Percentiles rank a stretch among this genome's conserved stretches.
Evolutionary conservation across 805 yeast genomes (phyloP).

Genomic region (Candida maltosa): DNA sequence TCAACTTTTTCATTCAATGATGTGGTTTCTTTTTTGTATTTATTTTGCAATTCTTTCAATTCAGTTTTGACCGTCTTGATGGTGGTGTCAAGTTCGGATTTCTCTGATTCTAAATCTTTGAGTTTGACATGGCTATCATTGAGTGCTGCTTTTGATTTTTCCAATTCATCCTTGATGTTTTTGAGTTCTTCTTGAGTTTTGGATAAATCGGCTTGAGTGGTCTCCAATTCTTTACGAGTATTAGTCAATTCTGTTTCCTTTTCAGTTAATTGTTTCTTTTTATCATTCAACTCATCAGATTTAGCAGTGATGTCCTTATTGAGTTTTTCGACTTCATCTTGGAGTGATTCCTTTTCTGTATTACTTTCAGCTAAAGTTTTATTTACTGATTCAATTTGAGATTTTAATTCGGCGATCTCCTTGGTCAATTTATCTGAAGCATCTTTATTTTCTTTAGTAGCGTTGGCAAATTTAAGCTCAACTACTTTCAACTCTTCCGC

Average conservation of each 20-base stretch:
- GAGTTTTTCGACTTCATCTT: not conserved
- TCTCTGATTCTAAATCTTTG: conserved; percentile 9
- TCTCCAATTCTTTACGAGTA: not conserved
- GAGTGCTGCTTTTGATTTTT: conserved; percentile 5
- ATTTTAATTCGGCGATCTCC: conserved; percentile 5
- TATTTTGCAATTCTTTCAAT: not conserved
- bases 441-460: not conserved
- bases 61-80: not conserved
- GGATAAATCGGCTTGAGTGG: not conserved
- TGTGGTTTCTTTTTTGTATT: conserved; percentile 1
- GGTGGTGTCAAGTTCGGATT: not conserved
- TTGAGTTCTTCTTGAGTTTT: not conserved
- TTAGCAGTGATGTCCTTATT: not conserved
- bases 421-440: too few species aligned
- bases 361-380: too few species aligned
- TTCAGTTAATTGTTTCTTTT: not conserved
- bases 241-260: not conserved
- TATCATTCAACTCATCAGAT: not conserved
- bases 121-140: conserved; percentile 7
- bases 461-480: too few species aligned
- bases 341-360: not conserved
- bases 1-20: conserved; percentile 5
- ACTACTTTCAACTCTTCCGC: not conserved
- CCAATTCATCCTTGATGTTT: conserved; percentile 1
- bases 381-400: too few species aligned